phyloP scores from a whole-genome alignment of 129 eudicot genomes.

The Chrysanthemum makinoi region DNA sequence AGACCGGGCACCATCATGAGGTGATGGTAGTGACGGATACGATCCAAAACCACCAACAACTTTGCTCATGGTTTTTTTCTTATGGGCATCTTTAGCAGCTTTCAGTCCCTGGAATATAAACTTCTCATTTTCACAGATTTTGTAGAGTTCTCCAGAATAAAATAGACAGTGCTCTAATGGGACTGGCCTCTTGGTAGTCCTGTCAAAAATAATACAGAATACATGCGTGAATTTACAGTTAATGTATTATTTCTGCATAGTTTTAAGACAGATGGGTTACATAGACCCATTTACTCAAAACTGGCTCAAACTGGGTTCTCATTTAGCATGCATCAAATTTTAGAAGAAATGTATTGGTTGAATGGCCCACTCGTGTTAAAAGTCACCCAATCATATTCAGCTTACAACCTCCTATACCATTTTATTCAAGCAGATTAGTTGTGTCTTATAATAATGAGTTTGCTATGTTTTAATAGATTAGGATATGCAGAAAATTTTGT shows the following conservation, averaged over 20 bases:
- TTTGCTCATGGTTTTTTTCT: constrained; percentile 50
- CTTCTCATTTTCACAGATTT: constrained; percentile 81
- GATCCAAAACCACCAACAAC: constrained; percentile 46
- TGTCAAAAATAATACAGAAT: constrained; percentile 27
- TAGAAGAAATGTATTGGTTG: no score
- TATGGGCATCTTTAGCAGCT: constrained; percentile 82
- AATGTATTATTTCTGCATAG: no score
- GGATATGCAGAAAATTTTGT: no score
- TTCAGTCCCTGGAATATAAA: constrained; percentile 71
- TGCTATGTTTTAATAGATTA: no score
- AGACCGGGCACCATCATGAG: constrained; percentile 49
- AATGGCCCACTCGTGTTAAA: neutral
- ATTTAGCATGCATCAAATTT: no score
- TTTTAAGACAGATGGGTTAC: no score
- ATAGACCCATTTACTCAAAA: no score
- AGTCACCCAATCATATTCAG: neutral
- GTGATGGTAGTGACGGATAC: constrained; percentile 44
- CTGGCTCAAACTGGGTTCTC: no score
- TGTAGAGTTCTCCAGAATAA: constrained; percentile 86
- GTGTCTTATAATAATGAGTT: no score
- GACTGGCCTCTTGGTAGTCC: constrained; percentile 98
- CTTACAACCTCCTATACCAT: neutral
- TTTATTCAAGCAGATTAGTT: neutral
- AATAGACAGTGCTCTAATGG: constrained; percentile 95
- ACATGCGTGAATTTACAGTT: neutral